Base-by-base conservation (phyloP, 2,329 filamentous ascomycete genomes). In the Fusarium staphyleae region DNA sequence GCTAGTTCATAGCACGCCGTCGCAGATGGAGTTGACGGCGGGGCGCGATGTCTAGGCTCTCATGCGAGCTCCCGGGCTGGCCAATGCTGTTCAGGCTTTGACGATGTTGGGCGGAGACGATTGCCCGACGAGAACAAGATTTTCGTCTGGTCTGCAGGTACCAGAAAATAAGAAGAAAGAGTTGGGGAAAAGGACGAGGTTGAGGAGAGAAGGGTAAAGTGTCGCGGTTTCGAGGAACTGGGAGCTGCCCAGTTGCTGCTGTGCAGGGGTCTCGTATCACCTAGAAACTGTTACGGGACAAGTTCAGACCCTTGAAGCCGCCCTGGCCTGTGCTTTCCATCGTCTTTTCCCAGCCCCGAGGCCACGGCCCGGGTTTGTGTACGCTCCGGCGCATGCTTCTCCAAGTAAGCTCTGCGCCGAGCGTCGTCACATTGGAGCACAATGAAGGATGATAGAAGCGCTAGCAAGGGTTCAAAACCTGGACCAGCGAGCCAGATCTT, bases 1-100 rank as follows among this genome's bases (percentile, higher is more conserved):
- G 53, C 52, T 55, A 54, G 45, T 41, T n/a, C n/a, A 49, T 18
- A 36, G 51, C 29, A 46, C 42, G 53, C 37, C 51, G 46, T 48
- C 46, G 33, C 34, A 33, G 50, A 66, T 55, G 55, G 48, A 59
- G 60, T 36, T 55, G 52, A 39, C 53, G 52, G 65, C 56, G 65
- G 61, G 63, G 54, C 61, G 44, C 42, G 52, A 40, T 48, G 47
- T 48, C 57, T 59, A 60, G 57, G 65, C 59, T n/a, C 64, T 63
- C 57, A 62, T 63, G 57, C 65, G 55, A 64, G 62, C 51, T 58
- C 48, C 57, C 53, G 49, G 41, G 18, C 62, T 67, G 75, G 67
- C 76, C 77, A 78, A 79, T 79, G 75, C 71, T 70, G 68, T 74
- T 74, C 71, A 75, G 71, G 44, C 40, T 35, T 18, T 48, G 50